Percentiles rank a stretch among this genome's conserved stretches.
phyloP scores from a whole-genome alignment of 2,329 filamentous ascomycete genomes.

The Talaromyces funiculosus region DNA sequence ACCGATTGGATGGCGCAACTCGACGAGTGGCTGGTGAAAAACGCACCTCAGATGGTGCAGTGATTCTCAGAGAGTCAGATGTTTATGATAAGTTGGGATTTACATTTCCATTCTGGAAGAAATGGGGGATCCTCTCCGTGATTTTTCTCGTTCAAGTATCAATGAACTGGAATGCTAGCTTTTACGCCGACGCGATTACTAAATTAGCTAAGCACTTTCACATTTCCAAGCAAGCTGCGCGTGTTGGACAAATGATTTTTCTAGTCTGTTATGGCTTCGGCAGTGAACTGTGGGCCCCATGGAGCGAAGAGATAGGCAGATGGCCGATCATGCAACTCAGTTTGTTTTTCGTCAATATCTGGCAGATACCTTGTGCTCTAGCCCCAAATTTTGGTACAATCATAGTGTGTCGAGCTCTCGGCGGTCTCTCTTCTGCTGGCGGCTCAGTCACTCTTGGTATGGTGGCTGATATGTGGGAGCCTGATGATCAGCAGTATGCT shows the following conservation, averaged over 20 bases:
- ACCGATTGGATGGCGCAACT: slow-evolving; percentile 1
- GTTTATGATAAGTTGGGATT: slow-evolving; percentile 63
- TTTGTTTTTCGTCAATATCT: slow-evolving; percentile 70
- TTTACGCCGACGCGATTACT: slow-evolving; percentile 62
- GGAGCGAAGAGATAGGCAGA: slow-evolving; percentile 75
- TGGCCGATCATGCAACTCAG: slow-evolving; percentile 69
- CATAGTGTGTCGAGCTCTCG: slow-evolving; percentile 62
- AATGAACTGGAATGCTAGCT: slow-evolving; percentile 71
- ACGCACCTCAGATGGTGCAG: slow-evolving; percentile 20
- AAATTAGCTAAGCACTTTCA: slow-evolving; percentile 60
- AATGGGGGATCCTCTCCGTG: slow-evolving; percentile 63
- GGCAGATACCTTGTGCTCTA: slow-evolving; percentile 64
- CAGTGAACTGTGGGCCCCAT: slow-evolving; percentile 81
- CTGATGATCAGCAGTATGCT: slow-evolving; percentile 54
- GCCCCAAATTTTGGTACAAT: slow-evolving; percentile 66
- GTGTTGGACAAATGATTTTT: slow-evolving; percentile 70
- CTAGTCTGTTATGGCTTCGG: slow-evolving; percentile 74
- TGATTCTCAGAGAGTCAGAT: slow-evolving; percentile 48
- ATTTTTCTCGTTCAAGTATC: slow-evolving; percentile 67
- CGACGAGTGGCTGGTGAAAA: slow-evolving; percentile 8
- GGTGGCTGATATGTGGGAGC: slow-evolving; percentile 58
- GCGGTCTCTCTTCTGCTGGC: slow-evolving; percentile 58
- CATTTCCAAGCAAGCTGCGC: slow-evolving; percentile 61
- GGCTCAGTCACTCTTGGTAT: slow-evolving; percentile 61
- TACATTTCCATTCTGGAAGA: slow-evolving; percentile 56